Base-by-base conservation (phyloP, 441 rosid species). In the Raphanus hybrid region DNA sequence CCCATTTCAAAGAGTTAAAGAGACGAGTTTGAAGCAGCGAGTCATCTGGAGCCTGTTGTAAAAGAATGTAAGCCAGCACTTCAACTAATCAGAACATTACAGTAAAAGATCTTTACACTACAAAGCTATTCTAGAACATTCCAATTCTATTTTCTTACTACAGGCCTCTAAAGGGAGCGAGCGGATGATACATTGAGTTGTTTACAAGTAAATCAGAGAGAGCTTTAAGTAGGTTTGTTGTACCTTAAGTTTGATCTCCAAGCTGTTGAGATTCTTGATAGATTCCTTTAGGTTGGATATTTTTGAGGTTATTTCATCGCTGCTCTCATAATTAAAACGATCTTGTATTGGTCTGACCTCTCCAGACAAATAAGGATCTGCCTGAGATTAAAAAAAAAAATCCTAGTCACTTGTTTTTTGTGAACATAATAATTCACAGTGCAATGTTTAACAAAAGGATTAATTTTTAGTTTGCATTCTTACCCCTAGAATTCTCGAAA, bases 221-320 rank as follows among this genome's bases (percentile, higher is more conserved):
- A 34, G 64, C 9, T 18, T n/a, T 52, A 4, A 35, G 70, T 52
- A 37, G 35, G 50, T 34, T 69, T 26, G 72, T 75, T 32, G 73
- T 77, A 92, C 93, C 93, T 92, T 92, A 32, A 92, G 88, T 80
- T 89, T 92, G 76, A 92, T 90, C 83, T 89, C 95, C 81, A 90
- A 81, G 78, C 82, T 83, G 73, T 87, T 92, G 71, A 92, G 84
- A 74, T 83, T 87, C 77, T 72, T 73, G 70, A 87, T 81, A 73
- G 89, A 85, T 48, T 87, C 93, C 81, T 84, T 89, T 8, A 92
- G 77, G 67, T 75, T 29, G 57, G 69, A 69, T 65, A 87, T 54
- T 83, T 79, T 77, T 8, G 87, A 73, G 67, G 71, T 82, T 48
- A 86, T 18, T 48, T 74, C 63, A 58, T 76, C 59, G 62, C 79